Base-by-base conservation (phyloP, 805 yeast genomes). In the Zygosaccharomyces pseudorouxii region DNA sequence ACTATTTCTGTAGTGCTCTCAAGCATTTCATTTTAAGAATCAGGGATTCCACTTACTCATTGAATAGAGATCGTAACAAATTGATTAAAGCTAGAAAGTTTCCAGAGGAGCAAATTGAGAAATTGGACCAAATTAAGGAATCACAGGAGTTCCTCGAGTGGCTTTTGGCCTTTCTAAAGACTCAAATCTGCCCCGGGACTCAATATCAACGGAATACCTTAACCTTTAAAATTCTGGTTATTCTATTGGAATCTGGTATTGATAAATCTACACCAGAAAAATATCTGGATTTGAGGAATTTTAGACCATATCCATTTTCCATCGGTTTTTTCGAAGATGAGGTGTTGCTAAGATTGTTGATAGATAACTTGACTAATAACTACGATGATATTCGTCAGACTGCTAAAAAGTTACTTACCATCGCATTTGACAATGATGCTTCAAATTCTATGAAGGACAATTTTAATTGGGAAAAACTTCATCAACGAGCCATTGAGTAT, bases 381-480 rank as follows among this genome's bases (percentile, higher is more conserved):
- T 89, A 81, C 65, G 89, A 86, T 48, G 97, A 89, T 60, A 75
- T 90, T 16, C 75, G 98, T 50, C 71, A 73, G 4, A 48, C 60
- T 8, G 70, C 88, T 1, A 74, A 75, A 1, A 52, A 62, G 2
- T 46, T 83, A 1, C 59, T 89, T 18, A 62, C 71, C 7, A 71
- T 72, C 50, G 55, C 69, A 11, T 59, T 68, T 14, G 54, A 58
- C 10, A 42, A 54, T 20, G 44, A 41, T 2, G n/a, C 46, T 8
- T 42, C 47, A 4, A 30, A 36, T 16, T 11, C 19, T 3, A 29
- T 52, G 14, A 36, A 38, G 22, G 14, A 31, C 1, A 14, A 28
- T 20, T 38, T 55, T 2, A 51, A 56, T 42, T 39, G 42, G 35
- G 45, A 38, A 30, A 51, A 33, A 50, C 57, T 58, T 9, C 51